These are phyloP conservation scores for Paspalum vaginatum DNA, from an alignment of 176 grass and related monocot genomes.

Conservation along the genomic window DNA sequence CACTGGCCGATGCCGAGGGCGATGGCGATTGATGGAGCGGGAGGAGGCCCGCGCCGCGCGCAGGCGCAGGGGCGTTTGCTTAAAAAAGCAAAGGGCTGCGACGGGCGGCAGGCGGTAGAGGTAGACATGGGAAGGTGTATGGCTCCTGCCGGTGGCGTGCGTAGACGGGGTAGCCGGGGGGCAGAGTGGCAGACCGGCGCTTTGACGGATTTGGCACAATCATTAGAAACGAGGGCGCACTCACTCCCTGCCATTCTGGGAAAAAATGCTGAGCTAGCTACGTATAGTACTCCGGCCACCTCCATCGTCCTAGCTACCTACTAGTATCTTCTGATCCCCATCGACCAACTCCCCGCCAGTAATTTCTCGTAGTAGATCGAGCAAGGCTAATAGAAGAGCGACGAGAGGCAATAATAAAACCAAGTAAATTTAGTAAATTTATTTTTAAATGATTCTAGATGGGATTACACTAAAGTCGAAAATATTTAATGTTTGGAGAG, in stretches of 20 bases:
- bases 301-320: not conserved
- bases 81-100: constrained; percentile 38
- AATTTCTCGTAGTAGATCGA: too few species aligned
- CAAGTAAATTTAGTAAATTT: too few species aligned
- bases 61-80: constrained; percentile 34
- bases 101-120: constrained; percentile 25
- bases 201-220: constrained; percentile 82
- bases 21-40: too few species aligned
- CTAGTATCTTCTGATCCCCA: not conserved
- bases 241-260: constrained; percentile 60
- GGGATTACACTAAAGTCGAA: too few species aligned
- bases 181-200: not conserved
- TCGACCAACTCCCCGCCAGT: too few species aligned
- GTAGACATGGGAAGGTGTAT: constrained; percentile 48
- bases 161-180: not conserved
- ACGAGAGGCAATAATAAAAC: too few species aligned
- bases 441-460: too few species aligned
- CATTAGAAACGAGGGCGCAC: constrained; percentile 70
- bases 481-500: too few species aligned
- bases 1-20: too few species aligned
- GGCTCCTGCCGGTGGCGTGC: not conserved
- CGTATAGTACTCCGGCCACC: not conserved
- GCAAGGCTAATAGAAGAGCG: too few species aligned
- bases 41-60: not conserved
- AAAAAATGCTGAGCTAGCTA: constrained; percentile 12